Evolutionary conservation across 2,329 filamentous ascomycete genomes (phyloP).

Genomic region (Calonectria fujianensis): DNA sequence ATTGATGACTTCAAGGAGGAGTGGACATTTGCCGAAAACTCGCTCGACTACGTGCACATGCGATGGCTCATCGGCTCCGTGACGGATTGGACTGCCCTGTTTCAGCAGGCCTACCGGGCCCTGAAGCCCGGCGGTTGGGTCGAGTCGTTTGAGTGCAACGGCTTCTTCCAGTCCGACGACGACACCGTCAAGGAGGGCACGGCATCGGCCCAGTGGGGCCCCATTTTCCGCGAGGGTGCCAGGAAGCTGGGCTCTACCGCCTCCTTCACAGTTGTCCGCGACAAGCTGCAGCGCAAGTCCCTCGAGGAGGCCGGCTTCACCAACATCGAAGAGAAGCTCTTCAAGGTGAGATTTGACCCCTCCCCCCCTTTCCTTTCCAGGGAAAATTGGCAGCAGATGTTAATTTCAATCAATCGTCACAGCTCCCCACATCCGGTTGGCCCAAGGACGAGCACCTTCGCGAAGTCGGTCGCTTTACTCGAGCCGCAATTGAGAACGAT

Average conservation of each 20-base stretch:
- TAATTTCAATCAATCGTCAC: not conserved
- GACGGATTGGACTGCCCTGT: constrained; percentile 71
- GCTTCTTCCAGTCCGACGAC: constrained; percentile 50
- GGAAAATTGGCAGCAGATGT: not conserved
- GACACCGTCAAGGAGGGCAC: constrained; percentile 47
- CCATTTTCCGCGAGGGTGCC: constrained; percentile 59
- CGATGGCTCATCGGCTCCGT: constrained; percentile 74
- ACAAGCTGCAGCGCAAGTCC: constrained; percentile 55
- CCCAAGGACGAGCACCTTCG: constrained; percentile 59
- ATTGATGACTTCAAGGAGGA: constrained; percentile 75
- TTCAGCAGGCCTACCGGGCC: constrained; percentile 66
- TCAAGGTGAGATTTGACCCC: constrained; percentile 51
- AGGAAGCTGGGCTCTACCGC: constrained; percentile 55
- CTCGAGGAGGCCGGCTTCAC: constrained; percentile 57
- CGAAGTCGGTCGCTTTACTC: constrained; percentile 61
- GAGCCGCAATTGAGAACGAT: constrained; percentile 58
- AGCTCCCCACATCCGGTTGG: constrained; percentile 65
- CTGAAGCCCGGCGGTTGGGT: constrained; percentile 68
- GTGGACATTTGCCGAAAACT: constrained; percentile 68
- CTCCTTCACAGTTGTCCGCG: constrained; percentile 57
- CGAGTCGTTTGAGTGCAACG: constrained; percentile 62
- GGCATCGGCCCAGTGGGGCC: constrained; percentile 59
- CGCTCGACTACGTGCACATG: constrained; percentile 78
- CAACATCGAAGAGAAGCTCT: constrained; percentile 51
- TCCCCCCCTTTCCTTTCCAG: not conserved